Evolutionary conservation across 148 eudicot species (phyloP), one percentile per base, ranked within the genome.

Genomic region (Vaccinium corymbosum): DNA sequence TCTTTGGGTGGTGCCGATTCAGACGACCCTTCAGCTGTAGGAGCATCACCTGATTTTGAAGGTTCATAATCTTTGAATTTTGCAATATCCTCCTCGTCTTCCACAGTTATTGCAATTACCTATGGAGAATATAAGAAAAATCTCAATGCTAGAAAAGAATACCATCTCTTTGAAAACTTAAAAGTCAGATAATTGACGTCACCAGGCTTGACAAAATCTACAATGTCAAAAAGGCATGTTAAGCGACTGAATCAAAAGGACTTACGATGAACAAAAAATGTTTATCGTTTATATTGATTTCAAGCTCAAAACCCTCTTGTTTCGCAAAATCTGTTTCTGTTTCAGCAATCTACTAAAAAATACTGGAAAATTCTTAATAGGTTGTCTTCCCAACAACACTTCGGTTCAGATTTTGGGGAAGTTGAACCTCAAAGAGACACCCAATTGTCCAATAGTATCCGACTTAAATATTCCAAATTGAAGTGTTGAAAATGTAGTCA

Each of bases 91-190:
- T 80, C 95, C 87, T 94, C 95, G 50, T 94, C 98, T 87, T 97
- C 99, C 83, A 94, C 99, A 27, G 97, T 93, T 81, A 97, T 91
- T 76, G 98, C 97, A 89, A 97, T 97, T 81, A 92, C 90, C 99
- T 97, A 84, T 3, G 35, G 82, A 52, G 4, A 79, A 66, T 64
- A 81, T 42, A 20, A 74, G 29, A 42, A 25, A 35, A 78, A 83
- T 17, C 51, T n/a, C 84, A 72, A 32, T 20, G 10, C 77, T 53
- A 22, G 32, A 32, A 72, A 70, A 38, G 55, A 22, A 22, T 49
- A 81, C 15, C 51, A 4, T 19, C 57, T 17, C 17, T 16, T 25
- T 25, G 10, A 81, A 13, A 59, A 59, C 57, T 42, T 42, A 42
- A 68, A 68, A 16, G 1, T 66, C 38, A 66, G n/a, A 27, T 49